phyloP scores from a whole-genome alignment of 192 early-diverging fungal species.

The Coemansia pectinata region DNA sequence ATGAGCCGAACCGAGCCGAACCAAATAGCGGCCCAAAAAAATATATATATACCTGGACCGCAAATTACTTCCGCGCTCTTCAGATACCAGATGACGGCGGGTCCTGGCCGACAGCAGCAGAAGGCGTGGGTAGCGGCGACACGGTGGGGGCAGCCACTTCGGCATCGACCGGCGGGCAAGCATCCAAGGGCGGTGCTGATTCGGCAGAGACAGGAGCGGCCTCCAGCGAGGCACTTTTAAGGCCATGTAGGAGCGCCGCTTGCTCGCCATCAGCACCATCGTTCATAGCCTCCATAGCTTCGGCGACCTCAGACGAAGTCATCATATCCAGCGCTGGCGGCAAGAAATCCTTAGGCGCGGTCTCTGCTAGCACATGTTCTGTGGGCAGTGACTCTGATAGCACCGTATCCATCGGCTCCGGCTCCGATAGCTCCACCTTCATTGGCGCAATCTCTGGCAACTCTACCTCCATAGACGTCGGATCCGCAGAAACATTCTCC shows the following conservation, averaged over 20 bases:
- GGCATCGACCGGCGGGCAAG: background rate
- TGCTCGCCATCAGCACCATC: background rate
- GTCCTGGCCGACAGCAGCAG: background rate
- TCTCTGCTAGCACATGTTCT: background rate
- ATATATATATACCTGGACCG: background rate
- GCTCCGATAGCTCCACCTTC: background rate
- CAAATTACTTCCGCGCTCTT: background rate
- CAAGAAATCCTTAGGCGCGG: background rate
- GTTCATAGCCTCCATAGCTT: background rate
- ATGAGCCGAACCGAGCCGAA: conserved; percentile 5
- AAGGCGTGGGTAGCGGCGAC: background rate
- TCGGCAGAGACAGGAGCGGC: background rate
- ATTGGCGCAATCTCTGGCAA: background rate
- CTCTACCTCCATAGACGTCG: conserved; percentile 1
- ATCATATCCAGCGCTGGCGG: background rate
- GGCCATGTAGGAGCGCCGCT: background rate
- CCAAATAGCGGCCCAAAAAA: background rate
- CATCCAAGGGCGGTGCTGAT: background rate
- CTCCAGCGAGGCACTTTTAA: conserved; percentile 7
- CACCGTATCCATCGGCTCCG: background rate
- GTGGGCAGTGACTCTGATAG: background rate
- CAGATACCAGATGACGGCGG: background rate
- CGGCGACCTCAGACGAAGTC: background rate
- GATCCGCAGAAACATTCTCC: background rate
- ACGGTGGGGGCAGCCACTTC: background rate